These are phyloP conservation scores for Yamadazyma tumulicola DNA, from an alignment of 805 yeast species.

Conservation along the genomic window DNA sequence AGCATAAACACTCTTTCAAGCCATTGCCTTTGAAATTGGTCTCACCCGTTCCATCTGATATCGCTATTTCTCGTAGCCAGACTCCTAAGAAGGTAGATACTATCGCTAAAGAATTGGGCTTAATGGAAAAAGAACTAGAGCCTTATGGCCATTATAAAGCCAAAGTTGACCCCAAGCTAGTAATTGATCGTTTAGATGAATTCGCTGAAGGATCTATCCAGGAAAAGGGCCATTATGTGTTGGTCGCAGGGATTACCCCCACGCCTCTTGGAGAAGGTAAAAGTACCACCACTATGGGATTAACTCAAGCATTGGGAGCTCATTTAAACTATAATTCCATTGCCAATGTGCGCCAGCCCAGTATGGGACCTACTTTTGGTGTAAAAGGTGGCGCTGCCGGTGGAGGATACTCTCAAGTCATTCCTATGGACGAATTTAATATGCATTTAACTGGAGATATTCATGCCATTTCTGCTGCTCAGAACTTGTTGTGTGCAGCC, in stretches of 20 bases:
- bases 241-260: constrained; percentile 97
- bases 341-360: constrained; percentile 96
- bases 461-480: constrained; percentile 93
- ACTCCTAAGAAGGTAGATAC: constrained; percentile 75
- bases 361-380: constrained; percentile 99
- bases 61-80: constrained; percentile 85
- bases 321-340: constrained; percentile 77
- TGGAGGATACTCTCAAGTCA: constrained; percentile 96
- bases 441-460: constrained; percentile 97
- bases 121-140: constrained; percentile 74
- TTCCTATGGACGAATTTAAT: constrained; percentile 98
- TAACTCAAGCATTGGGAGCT: constrained; percentile 96
- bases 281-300: constrained; percentile 92
- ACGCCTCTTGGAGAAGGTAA: constrained; percentile 98
- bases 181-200: constrained; percentile 53
- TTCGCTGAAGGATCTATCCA: constrained; percentile 62
- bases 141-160: constrained; percentile 88
- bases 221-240: constrained; percentile 78
- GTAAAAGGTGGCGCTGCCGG: constrained; percentile 99
- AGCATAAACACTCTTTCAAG: constrained; percentile 44
- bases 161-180: constrained; percentile 65
- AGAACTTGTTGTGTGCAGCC: constrained; percentile 92
- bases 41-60: constrained; percentile 84
- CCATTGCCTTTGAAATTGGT: constrained; percentile 52
- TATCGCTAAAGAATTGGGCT: constrained; percentile 81